Evolutionary conservation across 1,139 yeast species (phyloP).

Genomic region (Yamadazyma epiphylla): DNA sequence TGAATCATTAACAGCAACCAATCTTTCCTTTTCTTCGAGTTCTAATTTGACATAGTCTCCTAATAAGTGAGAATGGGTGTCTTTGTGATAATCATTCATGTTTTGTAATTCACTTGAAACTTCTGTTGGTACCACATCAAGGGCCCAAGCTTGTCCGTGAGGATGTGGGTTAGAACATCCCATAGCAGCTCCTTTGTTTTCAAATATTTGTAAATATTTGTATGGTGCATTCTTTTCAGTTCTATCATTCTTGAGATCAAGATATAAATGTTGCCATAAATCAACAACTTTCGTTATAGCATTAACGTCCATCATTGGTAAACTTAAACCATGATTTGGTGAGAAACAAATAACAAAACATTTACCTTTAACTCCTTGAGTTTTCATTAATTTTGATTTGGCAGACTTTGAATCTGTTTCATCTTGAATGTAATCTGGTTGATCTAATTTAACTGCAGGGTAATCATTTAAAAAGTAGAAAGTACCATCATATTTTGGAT

Average conservation of each 20-base stretch:
- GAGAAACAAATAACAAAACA: conserved; percentile 72
- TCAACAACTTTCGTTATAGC: conserved; percentile 48
- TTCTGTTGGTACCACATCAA: conserved; percentile 64
- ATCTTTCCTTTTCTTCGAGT: conserved; percentile 44
- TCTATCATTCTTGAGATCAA: conserved; percentile 35
- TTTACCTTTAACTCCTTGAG: conserved; percentile 62
- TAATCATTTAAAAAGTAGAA: conserved; percentile 66
- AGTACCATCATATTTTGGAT: conserved; percentile 57
- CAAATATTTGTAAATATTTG: conserved; percentile 68
- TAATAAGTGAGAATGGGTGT: conserved; percentile 48
- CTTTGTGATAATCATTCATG: conserved; percentile 44
- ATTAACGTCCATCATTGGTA: conserved; percentile 53
- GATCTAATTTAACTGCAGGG: conserved; percentile 63
- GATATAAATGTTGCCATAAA: conserved; percentile 59
- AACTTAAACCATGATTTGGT: conserved; percentile 66
- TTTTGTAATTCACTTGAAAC: conserved; percentile 56
- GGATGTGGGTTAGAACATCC: conserved; percentile 84
- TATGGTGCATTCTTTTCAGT: conserved; percentile 40
- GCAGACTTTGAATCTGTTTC: conserved; percentile 17
- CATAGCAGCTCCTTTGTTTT: conserved; percentile 78
- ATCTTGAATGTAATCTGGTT: conserved; percentile 39
- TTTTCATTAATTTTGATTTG: conserved; percentile 45
- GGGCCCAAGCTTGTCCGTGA: conserved; percentile 79
- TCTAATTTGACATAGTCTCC: conserved; percentile 67
- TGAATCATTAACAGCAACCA: conserved; percentile 58